Evolutionary conservation across 768 basidiomycete species (phyloP).

Genomic region (Auricularia heimuer): DNA sequence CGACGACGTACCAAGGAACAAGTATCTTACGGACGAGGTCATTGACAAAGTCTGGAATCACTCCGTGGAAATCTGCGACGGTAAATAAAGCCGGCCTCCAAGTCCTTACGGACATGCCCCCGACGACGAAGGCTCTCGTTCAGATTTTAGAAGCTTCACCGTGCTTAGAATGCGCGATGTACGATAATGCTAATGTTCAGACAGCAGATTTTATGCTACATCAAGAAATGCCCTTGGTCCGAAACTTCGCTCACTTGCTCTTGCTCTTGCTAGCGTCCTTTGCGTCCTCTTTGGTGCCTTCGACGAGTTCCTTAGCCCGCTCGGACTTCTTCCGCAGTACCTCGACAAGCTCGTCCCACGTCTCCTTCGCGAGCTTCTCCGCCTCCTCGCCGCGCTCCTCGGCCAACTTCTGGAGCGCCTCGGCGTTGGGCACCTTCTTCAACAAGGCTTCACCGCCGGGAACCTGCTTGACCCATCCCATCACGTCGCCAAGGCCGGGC

Average conservation of each 20-base stretch:
- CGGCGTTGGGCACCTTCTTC: conserved; percentile 18
- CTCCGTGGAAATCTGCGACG: background rate
- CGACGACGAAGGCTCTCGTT: too few relatives aligned
- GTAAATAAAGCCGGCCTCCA: background rate
- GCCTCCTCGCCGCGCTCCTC: conserved; percentile 20
- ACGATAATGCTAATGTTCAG: too few relatives aligned
- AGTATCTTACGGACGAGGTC: background rate
- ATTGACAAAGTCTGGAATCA: conserved; percentile 4
- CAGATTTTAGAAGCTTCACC: too few relatives aligned
- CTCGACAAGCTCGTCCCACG: conserved; percentile 20
- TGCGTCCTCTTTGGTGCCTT: conserved; percentile 16
- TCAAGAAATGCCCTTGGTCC: too few relatives aligned
- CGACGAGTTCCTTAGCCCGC: conserved; percentile 19
- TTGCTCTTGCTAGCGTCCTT: conserved; percentile 7
- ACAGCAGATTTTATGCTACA: too few relatives aligned
- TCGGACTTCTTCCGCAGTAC: conserved; percentile 22
- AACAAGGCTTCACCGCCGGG: conserved; percentile 22
- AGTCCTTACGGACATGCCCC: too few relatives aligned
- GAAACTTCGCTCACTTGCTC: too few relatives aligned
- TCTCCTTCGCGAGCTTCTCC: conserved; percentile 22
- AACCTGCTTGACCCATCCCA: conserved; percentile 17
- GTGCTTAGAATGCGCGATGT: too few relatives aligned
- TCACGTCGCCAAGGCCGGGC: conserved; percentile 17
- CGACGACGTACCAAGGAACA: background rate
- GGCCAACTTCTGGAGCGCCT: conserved; percentile 16